These are phyloP conservation scores for Gaultheria prostrata DNA, from an alignment of 148 eudicot species.

Conservation along the genomic window DNA sequence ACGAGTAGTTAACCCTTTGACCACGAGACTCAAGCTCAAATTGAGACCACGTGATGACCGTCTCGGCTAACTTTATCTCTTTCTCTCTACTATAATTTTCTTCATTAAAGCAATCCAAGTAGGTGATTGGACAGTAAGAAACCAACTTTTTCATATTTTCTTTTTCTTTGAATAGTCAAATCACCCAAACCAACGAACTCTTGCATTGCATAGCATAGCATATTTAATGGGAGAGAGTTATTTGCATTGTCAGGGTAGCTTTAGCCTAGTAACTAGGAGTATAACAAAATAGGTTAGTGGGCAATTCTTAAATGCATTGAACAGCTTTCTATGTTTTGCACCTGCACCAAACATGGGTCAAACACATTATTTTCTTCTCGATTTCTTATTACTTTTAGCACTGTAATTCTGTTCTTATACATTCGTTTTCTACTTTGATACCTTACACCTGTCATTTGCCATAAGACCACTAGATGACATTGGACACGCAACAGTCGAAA, in stretches of 20 bases:
- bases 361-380: background rate
- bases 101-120: no score
- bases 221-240: background rate
- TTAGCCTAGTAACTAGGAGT: background rate
- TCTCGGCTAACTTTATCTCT: no score
- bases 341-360: background rate
- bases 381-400: background rate
- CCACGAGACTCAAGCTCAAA: no score
- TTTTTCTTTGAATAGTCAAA: no score
- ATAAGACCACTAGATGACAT: background rate
- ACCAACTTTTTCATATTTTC: background rate
- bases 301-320: background rate
- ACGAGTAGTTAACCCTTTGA: no score
- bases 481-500: slow-evolving; percentile 3
- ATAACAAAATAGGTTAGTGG: background rate
- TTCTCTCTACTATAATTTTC: no score
- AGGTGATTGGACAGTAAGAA: no score
- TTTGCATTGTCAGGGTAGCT: background rate
- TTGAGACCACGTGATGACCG: no score
- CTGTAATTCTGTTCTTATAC: background rate
- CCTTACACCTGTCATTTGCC: background rate
- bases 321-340: background rate
- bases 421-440: background rate
- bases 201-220: background rate
- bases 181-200: background rate